Evolutionary conservation across 2,329 filamentous ascomycete genomes (phyloP).

Genomic region (Blumeria hordei): DNA sequence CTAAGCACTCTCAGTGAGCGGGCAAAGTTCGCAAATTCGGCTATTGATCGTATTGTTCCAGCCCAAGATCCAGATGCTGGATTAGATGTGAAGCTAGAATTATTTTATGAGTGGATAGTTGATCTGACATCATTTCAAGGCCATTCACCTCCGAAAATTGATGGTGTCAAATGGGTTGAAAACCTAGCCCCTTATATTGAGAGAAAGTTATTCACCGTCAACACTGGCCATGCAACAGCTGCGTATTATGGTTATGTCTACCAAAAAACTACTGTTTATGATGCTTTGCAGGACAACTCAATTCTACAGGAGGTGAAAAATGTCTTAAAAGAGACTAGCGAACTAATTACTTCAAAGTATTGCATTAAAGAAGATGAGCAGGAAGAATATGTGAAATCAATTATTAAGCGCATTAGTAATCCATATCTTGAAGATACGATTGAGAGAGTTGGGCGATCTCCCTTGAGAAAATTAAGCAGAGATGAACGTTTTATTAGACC

Average conservation of each 20-base stretch:
- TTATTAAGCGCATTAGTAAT: too few species aligned
- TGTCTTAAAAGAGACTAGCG: too few species aligned
- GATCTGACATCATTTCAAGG: constrained; percentile 66
- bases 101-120: constrained; percentile 98
- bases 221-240: too few species aligned
- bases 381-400: too few species aligned
- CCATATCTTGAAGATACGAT: too few species aligned
- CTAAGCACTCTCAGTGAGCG: constrained; percentile 45
- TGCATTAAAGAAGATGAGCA: too few species aligned
- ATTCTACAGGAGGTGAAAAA: too few species aligned
- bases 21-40: constrained; percentile 86
- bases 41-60: constrained; percentile 94
- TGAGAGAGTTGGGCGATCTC: constrained; percentile 67
- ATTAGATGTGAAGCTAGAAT: constrained; percentile 84
- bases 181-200: constrained; percentile 89
- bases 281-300: too few species aligned
- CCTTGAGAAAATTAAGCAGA: constrained; percentile 76
- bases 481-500: constrained; percentile 94
- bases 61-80: constrained; percentile 60
- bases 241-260: too few species aligned
- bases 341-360: too few species aligned
- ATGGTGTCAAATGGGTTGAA: constrained; percentile 82
- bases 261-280: too few species aligned
- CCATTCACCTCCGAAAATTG: constrained; percentile 43
- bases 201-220: constrained; percentile 22